phyloP scores from a whole-genome alignment of 257 asterid species.

The Capsicum baccatum region DNA sequence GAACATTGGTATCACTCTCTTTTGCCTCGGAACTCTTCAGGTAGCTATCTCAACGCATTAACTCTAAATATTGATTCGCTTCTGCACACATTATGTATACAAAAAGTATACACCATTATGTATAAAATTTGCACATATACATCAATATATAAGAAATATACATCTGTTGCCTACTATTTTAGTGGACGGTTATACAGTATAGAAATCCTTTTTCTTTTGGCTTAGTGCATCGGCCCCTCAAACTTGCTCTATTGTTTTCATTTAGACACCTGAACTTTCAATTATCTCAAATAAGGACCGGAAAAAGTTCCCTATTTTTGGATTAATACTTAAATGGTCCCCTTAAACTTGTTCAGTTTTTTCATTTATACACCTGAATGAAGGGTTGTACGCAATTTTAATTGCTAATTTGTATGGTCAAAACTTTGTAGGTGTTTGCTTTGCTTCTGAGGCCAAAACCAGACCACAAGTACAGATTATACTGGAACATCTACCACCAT shows the following conservation, averaged over 20 bases:
- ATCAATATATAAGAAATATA: not conserved
- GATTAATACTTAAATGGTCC: not conserved
- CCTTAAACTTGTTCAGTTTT: not conserved
- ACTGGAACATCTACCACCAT: constrained; percentile 87
- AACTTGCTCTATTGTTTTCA: not conserved
- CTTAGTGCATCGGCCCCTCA: not conserved
- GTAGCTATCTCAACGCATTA: not conserved
- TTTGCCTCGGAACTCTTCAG: constrained; percentile 79
- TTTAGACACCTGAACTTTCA: not conserved
- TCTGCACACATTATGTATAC: not conserved
- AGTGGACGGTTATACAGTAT: not conserved
- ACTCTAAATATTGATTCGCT: not conserved
- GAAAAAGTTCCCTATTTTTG: not conserved
- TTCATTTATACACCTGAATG: not conserved
- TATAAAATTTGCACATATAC: not conserved
- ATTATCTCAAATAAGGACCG: not conserved
- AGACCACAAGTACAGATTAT: constrained; percentile 69
- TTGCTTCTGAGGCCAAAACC: constrained; percentile 81
- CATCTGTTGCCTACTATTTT: not conserved
- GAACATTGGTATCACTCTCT: constrained; percentile 66
- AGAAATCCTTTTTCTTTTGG: not conserved
- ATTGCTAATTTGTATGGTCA: not conserved
- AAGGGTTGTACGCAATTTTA: not conserved
- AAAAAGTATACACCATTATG: not conserved
- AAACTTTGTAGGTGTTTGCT: constrained; percentile 54